Evolutionary conservation across 371 early-diverging fungal genomes (phyloP).

Genomic region (Rhizomucor miehei): DNA sequence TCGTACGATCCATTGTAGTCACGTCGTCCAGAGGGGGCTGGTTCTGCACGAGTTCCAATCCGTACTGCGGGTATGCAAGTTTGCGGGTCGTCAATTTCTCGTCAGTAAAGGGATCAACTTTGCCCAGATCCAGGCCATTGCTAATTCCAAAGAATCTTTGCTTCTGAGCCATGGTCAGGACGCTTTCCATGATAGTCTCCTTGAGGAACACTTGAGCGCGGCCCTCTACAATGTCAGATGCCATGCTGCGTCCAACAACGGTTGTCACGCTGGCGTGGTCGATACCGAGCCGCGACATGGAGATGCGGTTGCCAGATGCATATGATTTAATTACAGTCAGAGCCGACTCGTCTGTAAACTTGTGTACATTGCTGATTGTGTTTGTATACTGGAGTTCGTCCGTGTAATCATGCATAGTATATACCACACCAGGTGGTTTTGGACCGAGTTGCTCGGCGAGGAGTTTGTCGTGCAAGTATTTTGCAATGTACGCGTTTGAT

Average conservation of each 20-base stretch:
- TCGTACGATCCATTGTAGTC: neutral
- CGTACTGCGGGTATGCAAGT: conserved; percentile 42
- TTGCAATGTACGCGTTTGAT: conserved; percentile 56
- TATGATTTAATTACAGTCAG: conserved; percentile 20
- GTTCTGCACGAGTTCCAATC: conserved; percentile 18
- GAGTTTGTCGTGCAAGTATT: conserved; percentile 37
- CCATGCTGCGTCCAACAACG: conserved; percentile 59
- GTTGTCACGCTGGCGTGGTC: conserved; percentile 57
- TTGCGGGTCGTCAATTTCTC: conserved; percentile 26
- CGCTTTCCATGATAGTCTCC: conserved; percentile 56
- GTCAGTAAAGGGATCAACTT: conserved; percentile 55
- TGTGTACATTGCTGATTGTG: conserved; percentile 45
- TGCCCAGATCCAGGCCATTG: conserved; percentile 56
- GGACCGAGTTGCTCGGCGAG: conserved; percentile 28
- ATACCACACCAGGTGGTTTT: conserved; percentile 54
- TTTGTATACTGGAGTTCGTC: conserved; percentile 62
- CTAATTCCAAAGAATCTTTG: conserved; percentile 61
- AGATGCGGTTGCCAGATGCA: conserved; percentile 51
- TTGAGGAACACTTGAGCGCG: conserved; percentile 57
- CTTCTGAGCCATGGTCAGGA: conserved; percentile 47
- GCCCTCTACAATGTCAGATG: conserved; percentile 60
- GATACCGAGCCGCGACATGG: conserved; percentile 57
- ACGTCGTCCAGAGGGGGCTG: conserved; percentile 8
- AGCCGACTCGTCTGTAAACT: conserved; percentile 36
- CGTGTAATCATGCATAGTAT: conserved; percentile 64